These are phyloP conservation scores for Kuraishia molischiana DNA, from an alignment of 805 yeast species.

Conservation along the genomic window DNA sequence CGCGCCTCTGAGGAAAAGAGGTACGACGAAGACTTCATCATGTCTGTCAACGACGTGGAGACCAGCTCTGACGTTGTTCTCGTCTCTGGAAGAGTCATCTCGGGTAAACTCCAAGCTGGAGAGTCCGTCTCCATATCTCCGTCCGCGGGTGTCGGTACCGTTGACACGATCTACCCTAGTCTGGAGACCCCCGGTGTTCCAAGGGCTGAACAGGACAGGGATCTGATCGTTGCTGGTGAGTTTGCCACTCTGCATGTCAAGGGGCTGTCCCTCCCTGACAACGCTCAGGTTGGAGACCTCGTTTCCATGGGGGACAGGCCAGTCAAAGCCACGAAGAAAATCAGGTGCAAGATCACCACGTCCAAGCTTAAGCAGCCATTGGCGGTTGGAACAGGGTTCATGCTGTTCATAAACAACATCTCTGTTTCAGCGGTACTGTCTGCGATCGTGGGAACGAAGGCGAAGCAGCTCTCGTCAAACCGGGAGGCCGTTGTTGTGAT, in stretches of 20 bases:
- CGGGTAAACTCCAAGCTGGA: constrained; percentile 65
- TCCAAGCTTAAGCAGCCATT: constrained; percentile 68
- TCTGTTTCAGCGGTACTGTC: constrained; percentile 60
- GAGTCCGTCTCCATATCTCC: constrained; percentile 55
- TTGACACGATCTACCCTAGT: constrained; percentile 24
- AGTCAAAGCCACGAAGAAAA: constrained; percentile 35
- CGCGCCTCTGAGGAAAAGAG: constrained; percentile 8
- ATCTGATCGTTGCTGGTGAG: constrained; percentile 44
- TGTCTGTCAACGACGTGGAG: constrained; percentile 58
- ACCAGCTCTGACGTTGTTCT: constrained; percentile 39
- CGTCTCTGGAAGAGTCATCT: constrained; percentile 54
- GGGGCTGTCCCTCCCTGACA: constrained; percentile 24
- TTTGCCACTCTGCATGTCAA: constrained; percentile 35
- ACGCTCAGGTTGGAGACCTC: constrained; percentile 60
- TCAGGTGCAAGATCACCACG: constrained; percentile 46
- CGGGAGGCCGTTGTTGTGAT: constrained; percentile 51
- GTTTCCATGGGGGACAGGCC: constrained; percentile 37
- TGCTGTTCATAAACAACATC: constrained; percentile 67
- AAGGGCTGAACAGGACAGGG: constrained; percentile 12
- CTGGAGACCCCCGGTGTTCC: constrained; percentile 12
- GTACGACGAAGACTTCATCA: constrained; percentile 17
- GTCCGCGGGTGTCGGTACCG: constrained; percentile 29
- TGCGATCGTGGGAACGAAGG: constrained; percentile 27
- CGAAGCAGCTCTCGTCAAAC: constrained; percentile 48
- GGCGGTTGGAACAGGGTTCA: constrained; percentile 69